A percentile compares a stretch with the other conserved stretches of the same genome.
These are phyloP conservation scores for Phytophthora megakarya DNA, from an alignment of 352 stramenopile species.

Conservation along the genomic window DNA sequence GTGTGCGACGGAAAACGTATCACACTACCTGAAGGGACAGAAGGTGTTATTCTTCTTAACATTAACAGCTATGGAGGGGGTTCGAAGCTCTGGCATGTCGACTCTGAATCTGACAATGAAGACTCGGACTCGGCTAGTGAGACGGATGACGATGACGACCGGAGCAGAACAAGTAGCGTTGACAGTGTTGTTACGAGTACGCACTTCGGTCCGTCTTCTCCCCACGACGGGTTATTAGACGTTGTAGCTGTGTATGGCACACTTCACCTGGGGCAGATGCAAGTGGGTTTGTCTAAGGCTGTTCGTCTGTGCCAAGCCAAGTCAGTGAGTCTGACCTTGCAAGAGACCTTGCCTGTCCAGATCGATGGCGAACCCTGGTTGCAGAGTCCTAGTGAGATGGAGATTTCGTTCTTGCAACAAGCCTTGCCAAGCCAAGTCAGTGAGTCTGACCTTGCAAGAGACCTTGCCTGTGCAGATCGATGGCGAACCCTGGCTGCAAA, in stretches of 20 bases:
- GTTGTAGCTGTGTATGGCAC: slow-evolving; percentile 93
- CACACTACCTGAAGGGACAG: slow-evolving; percentile 68
- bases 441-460: slow-evolving; percentile 65
- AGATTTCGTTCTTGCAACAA: slow-evolving; percentile 84
- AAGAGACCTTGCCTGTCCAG: slow-evolving; percentile 84
- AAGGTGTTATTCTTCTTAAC: slow-evolving; percentile 88
- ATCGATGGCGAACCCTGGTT: slow-evolving; percentile 96
- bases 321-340: slow-evolving; percentile 57
- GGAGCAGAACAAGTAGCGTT: slow-evolving; percentile 35
- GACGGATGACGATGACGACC: slow-evolving; percentile 43
- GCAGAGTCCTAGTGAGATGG: slow-evolving; percentile 81
- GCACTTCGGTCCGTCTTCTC: slow-evolving; percentile 63
- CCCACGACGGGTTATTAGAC: slow-evolving; percentile 92
- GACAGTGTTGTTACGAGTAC: slow-evolving; percentile 23
- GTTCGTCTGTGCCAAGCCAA: slow-evolving; percentile 80
- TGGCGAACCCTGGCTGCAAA: slow-evolving; percentile 94
- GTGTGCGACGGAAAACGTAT: slow-evolving; percentile 82
- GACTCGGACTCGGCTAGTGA: slow-evolving; percentile 52
- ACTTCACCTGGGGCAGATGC: slow-evolving; percentile 94
- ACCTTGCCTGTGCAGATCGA: slow-evolving; percentile 92
- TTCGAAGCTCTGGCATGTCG: slow-evolving; percentile 87
- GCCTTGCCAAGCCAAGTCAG: slow-evolving; percentile 74
- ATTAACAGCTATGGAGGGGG: slow-evolving; percentile 90
- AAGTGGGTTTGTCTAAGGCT: slow-evolving; percentile 84
- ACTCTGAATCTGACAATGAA: slow-evolving; percentile 66